Base-by-base conservation (phyloP, 2,329 filamentous ascomycete genomes). In the Cordyceps pruinosa region DNA sequence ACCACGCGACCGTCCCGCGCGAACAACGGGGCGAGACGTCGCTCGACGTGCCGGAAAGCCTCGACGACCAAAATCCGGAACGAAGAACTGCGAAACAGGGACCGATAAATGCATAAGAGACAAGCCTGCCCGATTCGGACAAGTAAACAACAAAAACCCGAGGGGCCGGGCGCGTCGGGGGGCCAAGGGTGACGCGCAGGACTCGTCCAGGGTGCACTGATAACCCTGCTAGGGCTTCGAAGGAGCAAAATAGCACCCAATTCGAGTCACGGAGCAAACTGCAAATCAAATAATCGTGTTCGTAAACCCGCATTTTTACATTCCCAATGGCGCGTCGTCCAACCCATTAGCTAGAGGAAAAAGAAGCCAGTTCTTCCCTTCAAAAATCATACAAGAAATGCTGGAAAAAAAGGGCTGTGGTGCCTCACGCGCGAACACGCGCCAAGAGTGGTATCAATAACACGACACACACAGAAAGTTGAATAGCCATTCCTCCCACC, bases 71-170 rank as follows among this genome's bases (percentile, higher is more conserved):
- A 30, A 30, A n/a, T 26, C 13, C 26, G 28, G 7, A 50, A 15
- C 5, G 15, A 15, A 44, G 5, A 4, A 6, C 30, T n/a, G 30
- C 32, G 32, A 25, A 49, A 49, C 19, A 9, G 10, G 6, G 12
- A 5, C 13, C 32, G 12, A 32, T 21, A 25, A 12, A 17, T 23
- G 26, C 26, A 7, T 26, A 28, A 25, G 25, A 42, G 37, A 32
- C n/a, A 42, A n/a, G 34, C n/a, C 39, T 26, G 19, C 50, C 50
- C 39, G 50, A 53, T 53, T 32, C 39, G 39, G 50, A 53, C 39
- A 53, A 53, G 50, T 53, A 53, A 53, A 53, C 50, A 53, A 53
- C 50, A 53, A 45, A 42, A 53, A 34, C 15, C 13, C 25, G 13
- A 17, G n/a, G 12, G 49, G 25, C 12, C 9, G 9, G 35, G 39